Percentiles rank a stretch among this genome's conserved stretches.
Conservation (phyloP, 1,284 basidiomycete genomes). For the Ceratobasidium sp. region DNA sequence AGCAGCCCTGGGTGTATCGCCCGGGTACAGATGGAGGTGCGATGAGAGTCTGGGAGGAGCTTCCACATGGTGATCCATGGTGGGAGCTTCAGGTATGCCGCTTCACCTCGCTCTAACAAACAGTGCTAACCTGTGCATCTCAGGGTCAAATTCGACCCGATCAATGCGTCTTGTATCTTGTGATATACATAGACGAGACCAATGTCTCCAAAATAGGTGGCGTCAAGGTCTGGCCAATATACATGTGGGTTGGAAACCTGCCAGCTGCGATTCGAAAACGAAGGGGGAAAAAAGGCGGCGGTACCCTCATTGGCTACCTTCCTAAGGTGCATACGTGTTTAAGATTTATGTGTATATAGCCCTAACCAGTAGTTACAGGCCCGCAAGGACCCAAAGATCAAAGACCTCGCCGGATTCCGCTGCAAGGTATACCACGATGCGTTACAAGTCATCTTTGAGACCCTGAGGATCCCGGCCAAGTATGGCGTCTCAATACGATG, state of each 20-base stretch:
- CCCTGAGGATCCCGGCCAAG: background rate
- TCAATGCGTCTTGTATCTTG: background rate
- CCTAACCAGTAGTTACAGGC: background rate
- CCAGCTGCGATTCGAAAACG: background rate
- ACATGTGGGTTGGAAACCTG: constrained; percentile 5
- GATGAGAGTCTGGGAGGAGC: constrained; percentile 8
- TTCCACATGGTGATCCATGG: background rate
- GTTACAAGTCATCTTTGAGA: background rate
- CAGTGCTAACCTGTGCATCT: background rate
- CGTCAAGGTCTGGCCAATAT: constrained; percentile 12
- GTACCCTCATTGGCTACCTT: background rate
- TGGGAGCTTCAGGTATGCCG: background rate
- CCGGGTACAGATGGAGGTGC: background rate
- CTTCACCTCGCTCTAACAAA: no score
- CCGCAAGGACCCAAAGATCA: background rate
- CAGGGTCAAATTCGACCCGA: background rate
- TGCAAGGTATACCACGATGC: constrained; percentile 7
- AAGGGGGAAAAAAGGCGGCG: background rate
- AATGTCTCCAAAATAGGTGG: constrained; percentile 8
- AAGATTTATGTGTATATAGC: background rate
- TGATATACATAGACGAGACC: constrained; percentile 3
- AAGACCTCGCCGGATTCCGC: background rate
- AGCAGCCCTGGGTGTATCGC: background rate
- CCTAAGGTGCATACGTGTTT: background rate
- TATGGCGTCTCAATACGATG: constrained; percentile 1